A percentile compares a stretch with the other conserved stretches of the same genome.
These are phyloP conservation scores for Castanea sativa DNA, from an alignment of 306 rosid species.

Conservation along the genomic window DNA sequence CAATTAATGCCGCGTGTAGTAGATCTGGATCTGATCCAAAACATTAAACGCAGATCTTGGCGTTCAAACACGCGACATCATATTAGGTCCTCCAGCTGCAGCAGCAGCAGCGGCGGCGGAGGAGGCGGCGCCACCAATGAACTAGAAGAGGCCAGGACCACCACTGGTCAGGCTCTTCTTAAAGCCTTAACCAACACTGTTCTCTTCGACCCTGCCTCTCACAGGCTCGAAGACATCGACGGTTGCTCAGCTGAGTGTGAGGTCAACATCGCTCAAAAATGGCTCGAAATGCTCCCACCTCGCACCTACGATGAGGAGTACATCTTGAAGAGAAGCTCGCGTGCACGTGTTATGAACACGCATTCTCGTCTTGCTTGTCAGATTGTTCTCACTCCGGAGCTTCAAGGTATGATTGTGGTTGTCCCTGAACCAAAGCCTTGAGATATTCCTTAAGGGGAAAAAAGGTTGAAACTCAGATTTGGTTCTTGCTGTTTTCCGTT, in stretches of 20 bases:
- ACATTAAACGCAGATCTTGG: no score
- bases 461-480: no score
- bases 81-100: background rate
- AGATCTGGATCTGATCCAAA: background rate
- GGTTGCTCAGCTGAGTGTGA: slow-evolving; percentile 94
- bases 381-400: slow-evolving; percentile 69
- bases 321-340: slow-evolving; percentile 53
- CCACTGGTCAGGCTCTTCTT: slow-evolving; percentile 75
- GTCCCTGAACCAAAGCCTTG: slow-evolving; percentile 89
- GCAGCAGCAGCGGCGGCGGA: slow-evolving; percentile 5
- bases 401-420: slow-evolving; percentile 95
- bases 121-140: slow-evolving; percentile 18
- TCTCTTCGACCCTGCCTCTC: slow-evolving; percentile 80
- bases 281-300: slow-evolving; percentile 86
- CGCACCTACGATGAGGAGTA: slow-evolving; percentile 85
- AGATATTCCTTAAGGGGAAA: slow-evolving; percentile 59
- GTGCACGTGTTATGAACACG: slow-evolving; percentile 69
- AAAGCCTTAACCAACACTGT: slow-evolving; percentile 68
- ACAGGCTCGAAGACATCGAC: slow-evolving; percentile 86
- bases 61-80: slow-evolving; percentile 14
- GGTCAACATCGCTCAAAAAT: slow-evolving; percentile 89
- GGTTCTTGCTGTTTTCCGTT: background rate
- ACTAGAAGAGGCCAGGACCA: slow-evolving; percentile 24
- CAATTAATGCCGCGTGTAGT: background rate
- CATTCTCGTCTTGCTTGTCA: slow-evolving; percentile 91